Evolutionary conservation across 2,329 filamentous ascomycete species (phyloP).

Genomic region (Fusarium chaquense): DNA sequence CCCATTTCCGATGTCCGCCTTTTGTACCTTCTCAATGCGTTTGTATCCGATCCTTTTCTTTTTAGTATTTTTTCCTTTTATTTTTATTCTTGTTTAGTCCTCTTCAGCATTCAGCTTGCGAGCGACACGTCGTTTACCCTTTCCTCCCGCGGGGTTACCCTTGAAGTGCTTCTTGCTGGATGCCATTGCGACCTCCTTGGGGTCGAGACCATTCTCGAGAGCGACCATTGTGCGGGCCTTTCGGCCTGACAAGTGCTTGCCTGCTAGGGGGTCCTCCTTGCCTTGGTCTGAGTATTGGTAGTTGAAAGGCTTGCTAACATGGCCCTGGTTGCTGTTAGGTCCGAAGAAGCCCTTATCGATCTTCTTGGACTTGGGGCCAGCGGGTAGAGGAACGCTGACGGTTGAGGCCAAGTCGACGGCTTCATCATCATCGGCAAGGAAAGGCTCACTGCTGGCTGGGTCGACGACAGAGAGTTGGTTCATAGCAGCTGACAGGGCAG

Average conservation of each 20-base stretch:
- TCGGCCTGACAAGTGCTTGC: slow-evolving; percentile 80
- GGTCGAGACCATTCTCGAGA: slow-evolving; percentile 85
- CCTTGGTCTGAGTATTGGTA: slow-evolving; percentile 91
- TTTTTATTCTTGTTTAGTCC: slow-evolving; percentile 50
- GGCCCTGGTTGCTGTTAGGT: slow-evolving; percentile 70
- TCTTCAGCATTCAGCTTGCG: slow-evolving; percentile 39
- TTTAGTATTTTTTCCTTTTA: slow-evolving; percentile 54
- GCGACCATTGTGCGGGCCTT: slow-evolving; percentile 86
- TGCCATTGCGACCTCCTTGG: slow-evolving; percentile 75
- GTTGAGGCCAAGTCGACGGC: slow-evolving; percentile 50
- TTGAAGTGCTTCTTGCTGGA: slow-evolving; percentile 95
- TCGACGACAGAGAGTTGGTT: slow-evolving; percentile 59
- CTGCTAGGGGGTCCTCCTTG: slow-evolving; percentile 51
- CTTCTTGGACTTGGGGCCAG: slow-evolving; percentile 78
- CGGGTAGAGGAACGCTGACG: slow-evolving; percentile 64
- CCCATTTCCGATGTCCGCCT: slow-evolving; percentile 63
- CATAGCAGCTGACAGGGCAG: slow-evolving; percentile 67
- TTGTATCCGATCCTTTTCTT: slow-evolving; percentile 56
- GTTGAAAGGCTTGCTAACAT: slow-evolving; percentile 84
- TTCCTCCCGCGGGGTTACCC: slow-evolving; percentile 72
- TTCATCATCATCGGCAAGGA: slow-evolving; percentile 50
- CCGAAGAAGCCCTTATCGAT: slow-evolving; percentile 94
- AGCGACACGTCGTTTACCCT: slow-evolving; percentile 58
- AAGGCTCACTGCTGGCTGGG: slow-evolving; percentile 41
- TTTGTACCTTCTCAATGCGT: slow-evolving; percentile 53